These are phyloP conservation scores for Paraphaeosphaeria minitans DNA, from an alignment of 2,329 filamentous ascomycete genomes.

Conservation along the genomic window DNA sequence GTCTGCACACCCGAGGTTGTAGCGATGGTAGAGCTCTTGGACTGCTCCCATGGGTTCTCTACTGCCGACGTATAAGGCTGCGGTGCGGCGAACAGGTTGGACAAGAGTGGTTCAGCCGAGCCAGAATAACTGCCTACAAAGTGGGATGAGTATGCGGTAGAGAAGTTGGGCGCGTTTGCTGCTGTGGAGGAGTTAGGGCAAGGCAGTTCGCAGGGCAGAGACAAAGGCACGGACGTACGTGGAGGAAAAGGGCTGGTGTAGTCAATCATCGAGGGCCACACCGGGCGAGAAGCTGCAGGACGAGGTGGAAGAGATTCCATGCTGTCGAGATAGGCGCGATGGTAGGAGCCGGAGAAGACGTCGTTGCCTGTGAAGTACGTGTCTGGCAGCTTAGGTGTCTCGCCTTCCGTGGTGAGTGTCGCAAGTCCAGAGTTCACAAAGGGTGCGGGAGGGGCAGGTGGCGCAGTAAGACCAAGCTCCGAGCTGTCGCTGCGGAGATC, in stretches of 20 bases:
- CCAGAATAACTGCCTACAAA: not conserved
- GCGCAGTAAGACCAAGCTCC: not conserved
- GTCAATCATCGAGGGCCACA: conserved; percentile 16
- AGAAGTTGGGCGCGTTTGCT: not conserved
- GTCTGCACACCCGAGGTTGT: conserved; percentile 24
- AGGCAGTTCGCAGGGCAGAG: conserved; percentile 13
- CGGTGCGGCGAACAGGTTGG: conserved; percentile 1
- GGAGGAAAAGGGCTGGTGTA: conserved; percentile 15
- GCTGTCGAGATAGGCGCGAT: not conserved
- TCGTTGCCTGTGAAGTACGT: not conserved
- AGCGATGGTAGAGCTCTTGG: conserved; percentile 3
- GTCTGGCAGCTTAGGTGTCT: conserved; percentile 1
- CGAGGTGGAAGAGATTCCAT: conserved; percentile 26
- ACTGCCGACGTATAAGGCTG: not conserved
- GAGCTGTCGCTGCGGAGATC: not conserved
- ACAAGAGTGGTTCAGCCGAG: not conserved
- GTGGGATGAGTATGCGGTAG: not conserved
- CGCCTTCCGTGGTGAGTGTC: not conserved
- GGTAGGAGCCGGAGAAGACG: conserved; percentile 7
- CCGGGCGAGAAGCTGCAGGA: conserved; percentile 16
- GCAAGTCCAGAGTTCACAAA: not conserved
- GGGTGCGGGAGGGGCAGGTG: not conserved
- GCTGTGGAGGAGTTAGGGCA: not conserved
- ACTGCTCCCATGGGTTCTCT: conserved; percentile 13
- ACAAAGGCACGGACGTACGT: conserved; percentile 6